Conservation (phyloP, 306 rosid genomes). For the Coriaria nepalensis region DNA sequence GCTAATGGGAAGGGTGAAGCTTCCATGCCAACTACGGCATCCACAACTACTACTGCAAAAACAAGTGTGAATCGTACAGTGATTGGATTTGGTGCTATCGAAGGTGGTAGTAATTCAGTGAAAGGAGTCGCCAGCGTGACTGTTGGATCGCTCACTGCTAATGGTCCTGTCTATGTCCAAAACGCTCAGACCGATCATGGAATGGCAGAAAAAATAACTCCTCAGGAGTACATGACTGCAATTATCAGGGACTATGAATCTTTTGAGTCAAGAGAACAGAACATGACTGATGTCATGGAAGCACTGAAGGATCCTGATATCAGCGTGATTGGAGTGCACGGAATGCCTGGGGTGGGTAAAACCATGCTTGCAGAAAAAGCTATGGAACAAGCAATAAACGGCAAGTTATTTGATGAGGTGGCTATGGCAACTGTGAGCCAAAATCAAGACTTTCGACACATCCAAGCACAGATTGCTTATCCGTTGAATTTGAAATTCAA, state of each 20-base stretch:
- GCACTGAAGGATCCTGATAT: not conserved
- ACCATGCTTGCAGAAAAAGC: not conserved
- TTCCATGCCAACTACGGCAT: no score
- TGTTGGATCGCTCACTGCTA: no score
- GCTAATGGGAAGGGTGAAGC: no score
- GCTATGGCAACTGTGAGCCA: not conserved
- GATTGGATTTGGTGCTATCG: no score
- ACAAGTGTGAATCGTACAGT: no score
- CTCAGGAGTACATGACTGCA: no score
- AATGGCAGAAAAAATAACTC: no score
- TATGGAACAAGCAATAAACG: not conserved
- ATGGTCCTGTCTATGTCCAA: no score
- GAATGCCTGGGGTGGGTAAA: constrained; percentile 6
- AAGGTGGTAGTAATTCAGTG: no score
- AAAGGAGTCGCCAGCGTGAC: no score
- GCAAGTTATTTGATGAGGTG: not conserved
- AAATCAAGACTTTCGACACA: not conserved
- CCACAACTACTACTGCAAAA: no score
- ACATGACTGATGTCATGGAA: not conserved
- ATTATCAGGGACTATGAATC: not conserved
- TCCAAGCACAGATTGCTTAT: not conserved
- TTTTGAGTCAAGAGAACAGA: not conserved
- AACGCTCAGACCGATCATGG: no score
- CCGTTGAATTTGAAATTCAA: not conserved
- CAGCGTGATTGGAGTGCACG: not conserved